Evolutionary conservation across 1,284 basidiomycete species (phyloP), one percentile per base, ranked within the genome.

Genomic region (Pascua sp.): DNA sequence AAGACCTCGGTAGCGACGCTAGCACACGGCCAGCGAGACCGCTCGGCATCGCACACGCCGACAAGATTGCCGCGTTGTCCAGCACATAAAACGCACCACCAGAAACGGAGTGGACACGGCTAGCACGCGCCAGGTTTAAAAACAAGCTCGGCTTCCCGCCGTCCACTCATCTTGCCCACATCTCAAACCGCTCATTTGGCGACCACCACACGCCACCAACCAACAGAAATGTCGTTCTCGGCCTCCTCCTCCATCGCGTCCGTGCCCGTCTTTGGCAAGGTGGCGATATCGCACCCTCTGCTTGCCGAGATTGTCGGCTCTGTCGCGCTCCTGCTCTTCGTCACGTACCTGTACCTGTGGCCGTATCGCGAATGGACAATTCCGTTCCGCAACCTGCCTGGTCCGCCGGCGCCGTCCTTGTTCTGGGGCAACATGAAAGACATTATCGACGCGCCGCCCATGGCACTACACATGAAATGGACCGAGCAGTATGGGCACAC

Each of bases 371-470:
- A 38, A 8, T 9, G 10, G 9, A 53, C 49, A 36, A 32, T 51
- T 9, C 45, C 53, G 9, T 53, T 53, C 51, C 12, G n/a, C n/a
- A 60, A 59, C 49, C 17, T 63, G 16, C 61, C 53, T 12, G 70
- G 68, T 2, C 68, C 68, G 0, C 24, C 36, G 15, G 18, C 53
- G 11, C 44, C 47, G 3, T 47, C 47, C 40, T 42, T 48, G n/a
- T 43, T 70, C 49, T 65, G 58, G 59, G 68, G 68, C 24, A 60
- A 56, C 42, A 42, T 65, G 8, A 37, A 24, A 2, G 54, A 56
- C 11, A 47, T 70, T 44, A 44, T 68, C 47, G 47, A 53, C 11
- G 46, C 58, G 2, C 48, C 53, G 18, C 62, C 67, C 2, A 56
- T 46, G 16, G 59, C 40, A 4, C 46, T 45, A 11, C 69, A 68